phyloP scores from a whole-genome alignment of 2,329 filamentous ascomycete species.

The Talaromyces sp. region DNA sequence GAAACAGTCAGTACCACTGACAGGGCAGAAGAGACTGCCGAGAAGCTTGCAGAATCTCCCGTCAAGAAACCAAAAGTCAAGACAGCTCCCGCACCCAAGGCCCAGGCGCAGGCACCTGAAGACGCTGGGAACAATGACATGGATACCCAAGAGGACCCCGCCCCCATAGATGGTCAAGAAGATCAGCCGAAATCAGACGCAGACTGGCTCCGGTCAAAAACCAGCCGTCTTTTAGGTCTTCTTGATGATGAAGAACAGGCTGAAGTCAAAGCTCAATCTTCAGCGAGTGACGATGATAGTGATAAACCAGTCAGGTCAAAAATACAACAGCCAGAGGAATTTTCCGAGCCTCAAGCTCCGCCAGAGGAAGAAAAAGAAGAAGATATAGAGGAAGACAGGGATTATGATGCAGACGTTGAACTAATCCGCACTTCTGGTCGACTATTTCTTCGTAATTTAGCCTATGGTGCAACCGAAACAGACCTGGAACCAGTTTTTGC shows the following conservation, averaged over 20 bases:
- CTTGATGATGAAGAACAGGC: conserved; percentile 59
- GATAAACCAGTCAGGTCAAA: not conserved
- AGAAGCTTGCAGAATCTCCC: conserved; percentile 21
- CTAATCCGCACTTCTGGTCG: conserved; percentile 67
- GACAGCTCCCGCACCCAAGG: not conserved
- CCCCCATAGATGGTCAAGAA: conserved; percentile 20
- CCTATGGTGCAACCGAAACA: conserved; percentile 71
- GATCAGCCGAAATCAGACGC: conserved; percentile 56
- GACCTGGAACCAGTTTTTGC: conserved; percentile 67
- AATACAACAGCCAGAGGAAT: not conserved
- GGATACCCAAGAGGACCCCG: conserved; percentile 1
- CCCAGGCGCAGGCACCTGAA: conserved; percentile 13
- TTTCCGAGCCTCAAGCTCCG: conserved; percentile 1
- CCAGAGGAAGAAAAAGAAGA: not conserved
- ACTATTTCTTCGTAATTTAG: conserved; percentile 82
- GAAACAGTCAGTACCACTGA: conserved; percentile 31
- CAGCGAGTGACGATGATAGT: conserved; percentile 8
- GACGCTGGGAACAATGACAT: conserved; percentile 8
- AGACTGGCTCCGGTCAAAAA: conserved; percentile 88
- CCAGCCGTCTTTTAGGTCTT: conserved; percentile 77
- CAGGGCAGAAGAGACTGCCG: conserved; percentile 42
- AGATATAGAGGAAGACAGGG: conserved; percentile 17
- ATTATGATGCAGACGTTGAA: conserved; percentile 45
- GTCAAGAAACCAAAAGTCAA: conserved; percentile 8
- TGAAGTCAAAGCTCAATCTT: conserved; percentile 31